These are phyloP conservation scores for Diutina rugosa DNA, from an alignment of 1,139 yeast species.

Conservation along the genomic window DNA sequence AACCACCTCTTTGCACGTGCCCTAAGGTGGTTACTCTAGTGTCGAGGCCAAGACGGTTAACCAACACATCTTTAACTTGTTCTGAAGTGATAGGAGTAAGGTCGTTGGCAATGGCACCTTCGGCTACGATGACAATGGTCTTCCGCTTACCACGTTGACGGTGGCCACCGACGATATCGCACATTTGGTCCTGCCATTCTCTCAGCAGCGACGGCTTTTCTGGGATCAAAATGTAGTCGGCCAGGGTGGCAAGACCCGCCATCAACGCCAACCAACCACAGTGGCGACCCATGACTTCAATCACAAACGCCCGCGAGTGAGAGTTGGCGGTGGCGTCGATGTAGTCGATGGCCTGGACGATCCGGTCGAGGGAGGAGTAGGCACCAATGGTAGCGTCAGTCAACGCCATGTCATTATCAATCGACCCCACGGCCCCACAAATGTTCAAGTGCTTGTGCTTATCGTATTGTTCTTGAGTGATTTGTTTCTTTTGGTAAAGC, in stretches of 20 bases:
- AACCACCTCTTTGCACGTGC: conserved; percentile 80
- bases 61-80: conserved; percentile 57
- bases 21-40: conserved; percentile 73
- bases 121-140: conserved; percentile 73
- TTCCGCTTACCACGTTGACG: conserved; percentile 63
- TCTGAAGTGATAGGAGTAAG: conserved; percentile 53
- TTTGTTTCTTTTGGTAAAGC: conserved; percentile 33
- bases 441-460: conserved; percentile 50
- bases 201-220: conserved; percentile 56
- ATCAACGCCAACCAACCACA: conserved; percentile 81
- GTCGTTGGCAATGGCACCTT: conserved; percentile 65
- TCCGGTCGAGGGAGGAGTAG: conserved; percentile 63
- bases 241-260: conserved; percentile 76
- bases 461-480: conserved; percentile 38
- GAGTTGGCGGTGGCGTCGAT: conserved; percentile 79
- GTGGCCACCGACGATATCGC: conserved; percentile 52
- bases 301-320: conserved; percentile 72
- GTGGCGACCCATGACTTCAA: conserved; percentile 86
- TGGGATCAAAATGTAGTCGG: conserved; percentile 71
- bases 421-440: conserved; percentile 72
- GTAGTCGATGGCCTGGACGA: conserved; percentile 66
- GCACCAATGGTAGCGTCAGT: conserved; percentile 81
- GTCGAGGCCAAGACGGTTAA: conserved; percentile 54
- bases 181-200: conserved; percentile 48
- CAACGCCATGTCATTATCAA: conserved; percentile 74